Evolutionary conservation across 306 rosid species (phyloP).

Genomic region (Rosa multiflora): DNA sequence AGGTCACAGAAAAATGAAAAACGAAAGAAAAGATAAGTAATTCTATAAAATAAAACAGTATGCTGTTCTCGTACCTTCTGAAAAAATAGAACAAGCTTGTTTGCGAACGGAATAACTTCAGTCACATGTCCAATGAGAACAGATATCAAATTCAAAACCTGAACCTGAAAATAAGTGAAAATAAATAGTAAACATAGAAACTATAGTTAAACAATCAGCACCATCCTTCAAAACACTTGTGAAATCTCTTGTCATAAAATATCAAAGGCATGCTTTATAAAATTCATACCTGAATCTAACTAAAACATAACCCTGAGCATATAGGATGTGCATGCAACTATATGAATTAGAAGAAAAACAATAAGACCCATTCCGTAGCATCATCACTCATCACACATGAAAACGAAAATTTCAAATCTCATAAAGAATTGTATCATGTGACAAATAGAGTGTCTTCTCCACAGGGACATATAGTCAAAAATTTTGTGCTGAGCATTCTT

Average conservation of each 20-base stretch:
- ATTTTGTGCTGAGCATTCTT: too few relatives aligned
- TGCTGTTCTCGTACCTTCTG: constrained; percentile 58
- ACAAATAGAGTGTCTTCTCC: background rate
- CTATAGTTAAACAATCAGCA: constrained; percentile 17
- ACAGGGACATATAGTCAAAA: background rate
- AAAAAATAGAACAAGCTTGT: constrained; percentile 78
- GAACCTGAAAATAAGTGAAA: constrained; percentile 66
- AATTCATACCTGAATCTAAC: constrained; percentile 16
- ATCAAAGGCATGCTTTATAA: constrained; percentile 16
- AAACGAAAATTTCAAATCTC: constrained; percentile 1
- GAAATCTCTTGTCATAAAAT: constrained; percentile 11
- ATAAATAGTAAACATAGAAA: constrained; percentile 25
- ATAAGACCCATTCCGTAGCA: background rate
- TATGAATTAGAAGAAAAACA: background rate
- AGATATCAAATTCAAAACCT: constrained; percentile 83
- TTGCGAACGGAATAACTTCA: constrained; percentile 75
- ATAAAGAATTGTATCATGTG: background rate
- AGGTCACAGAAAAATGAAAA: background rate
- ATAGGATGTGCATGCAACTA: background rate
- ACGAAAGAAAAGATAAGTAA: background rate
- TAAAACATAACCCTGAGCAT: background rate
- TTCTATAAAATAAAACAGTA: background rate
- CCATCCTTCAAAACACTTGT: constrained; percentile 4
- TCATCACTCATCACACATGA: background rate
- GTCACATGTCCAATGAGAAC: constrained; percentile 69